Percentiles rank a stretch among this genome's conserved stretches.
Conservation (phyloP, 768 basidiomycete species). For the Xerocomellus intermedius region DNA sequence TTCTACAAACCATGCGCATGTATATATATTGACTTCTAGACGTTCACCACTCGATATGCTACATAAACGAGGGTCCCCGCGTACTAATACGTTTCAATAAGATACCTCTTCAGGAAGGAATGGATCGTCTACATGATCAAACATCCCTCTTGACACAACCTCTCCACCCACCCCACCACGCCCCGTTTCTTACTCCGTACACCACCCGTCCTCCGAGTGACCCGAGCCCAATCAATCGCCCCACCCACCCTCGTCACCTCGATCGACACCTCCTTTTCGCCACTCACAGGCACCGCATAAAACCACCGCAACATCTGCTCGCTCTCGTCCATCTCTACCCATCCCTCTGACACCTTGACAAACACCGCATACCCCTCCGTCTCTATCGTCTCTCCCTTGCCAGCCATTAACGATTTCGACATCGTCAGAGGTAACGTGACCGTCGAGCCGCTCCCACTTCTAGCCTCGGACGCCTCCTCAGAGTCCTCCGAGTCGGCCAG, state of each 20-base stretch:
- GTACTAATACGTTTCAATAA: slow-evolving; percentile 9
- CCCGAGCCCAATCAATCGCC: slow-evolving; percentile 30
- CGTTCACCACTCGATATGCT: neutral
- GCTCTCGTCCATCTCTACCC: slow-evolving; percentile 45
- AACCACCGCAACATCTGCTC: slow-evolving; percentile 55
- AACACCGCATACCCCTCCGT: slow-evolving; percentile 37
- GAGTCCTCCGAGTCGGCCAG: neutral
- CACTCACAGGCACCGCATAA: slow-evolving; percentile 36
- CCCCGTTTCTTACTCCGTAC: neutral
- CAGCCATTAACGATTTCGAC: neutral
- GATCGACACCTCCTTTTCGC: slow-evolving; percentile 36
- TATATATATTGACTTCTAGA: slow-evolving; percentile 2
- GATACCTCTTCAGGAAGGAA: slow-evolving; percentile 3
- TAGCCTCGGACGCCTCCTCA: neutral
- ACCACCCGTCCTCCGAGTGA: neutral
- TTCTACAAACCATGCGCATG: neutral
- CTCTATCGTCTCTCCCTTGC: slow-evolving; percentile 9
- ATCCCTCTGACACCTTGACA: slow-evolving; percentile 47
- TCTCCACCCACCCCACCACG: slow-evolving; percentile 6
- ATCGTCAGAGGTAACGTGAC: slow-evolving; percentile 8
- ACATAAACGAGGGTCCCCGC: neutral
- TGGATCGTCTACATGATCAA: slow-evolving; percentile 21
- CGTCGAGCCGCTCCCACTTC: slow-evolving; percentile 15
- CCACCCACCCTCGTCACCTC: slow-evolving; percentile 43
- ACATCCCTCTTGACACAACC: slow-evolving; percentile 20